Evolutionary conservation across 768 basidiomycete genomes (phyloP), one percentile per base, ranked within the genome.

Genomic region (Lactarius psammicola): DNA sequence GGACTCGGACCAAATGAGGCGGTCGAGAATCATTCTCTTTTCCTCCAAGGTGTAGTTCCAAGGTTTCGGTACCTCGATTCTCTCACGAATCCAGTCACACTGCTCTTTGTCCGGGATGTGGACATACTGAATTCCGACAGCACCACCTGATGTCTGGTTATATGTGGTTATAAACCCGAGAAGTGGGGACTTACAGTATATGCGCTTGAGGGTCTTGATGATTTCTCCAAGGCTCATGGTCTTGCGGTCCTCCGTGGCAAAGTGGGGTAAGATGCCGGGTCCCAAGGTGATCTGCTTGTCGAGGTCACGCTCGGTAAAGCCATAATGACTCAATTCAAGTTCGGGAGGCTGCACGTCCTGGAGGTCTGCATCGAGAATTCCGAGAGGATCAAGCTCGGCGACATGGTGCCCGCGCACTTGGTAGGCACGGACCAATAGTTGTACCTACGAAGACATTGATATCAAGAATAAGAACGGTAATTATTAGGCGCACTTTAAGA

Each of bases 1-100:
- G 4, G 92, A 90, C 73, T 98, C 97, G n/a, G 96, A 98, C 97
- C 97, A 99, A 75, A 98, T 98, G 72, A 98, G 89, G 67, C 97
- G 92, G 79, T 99, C 97, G 63, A 99, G 86, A 69, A 99, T 95
- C 92, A 98, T 95, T 56, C 94, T 89, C 79, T 98, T 99, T 81
- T 99, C 97, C 72, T 99, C 97, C 60, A 95, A 85, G 59, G 91
- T 92, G 79, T 98, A 99, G 73, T 95, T 94, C 94, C 94, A 98
- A 8, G 96, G 96, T 72, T 91, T 89, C 1, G 97, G 97, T 18
- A 89, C 88, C 77, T 99, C 97, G 54, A 98, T 82, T 65, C 97
- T 92, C 74, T 95, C 94, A 70, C 97, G 85, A 72, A 99, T 95
- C 97, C 97, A 99, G 78, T 99, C 95, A 74, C 97, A 99, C 75